Evolutionary conservation across 176 grass and related monocot species (phyloP).

Genomic region (Aechmea fasciata): DNA sequence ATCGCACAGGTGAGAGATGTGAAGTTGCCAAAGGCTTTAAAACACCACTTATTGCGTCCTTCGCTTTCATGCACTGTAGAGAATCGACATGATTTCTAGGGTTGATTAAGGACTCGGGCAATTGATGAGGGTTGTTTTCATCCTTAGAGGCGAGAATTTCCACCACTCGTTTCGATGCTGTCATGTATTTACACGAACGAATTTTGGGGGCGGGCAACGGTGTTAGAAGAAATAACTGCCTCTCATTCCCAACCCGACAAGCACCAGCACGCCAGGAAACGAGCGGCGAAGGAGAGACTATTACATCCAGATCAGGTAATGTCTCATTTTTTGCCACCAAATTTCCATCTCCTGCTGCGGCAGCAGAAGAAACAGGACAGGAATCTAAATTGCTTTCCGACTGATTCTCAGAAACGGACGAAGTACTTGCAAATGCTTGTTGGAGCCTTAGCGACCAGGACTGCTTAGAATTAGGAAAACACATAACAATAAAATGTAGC

Average conservation of each 20-base stretch:
- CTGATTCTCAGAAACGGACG: constrained; percentile 13
- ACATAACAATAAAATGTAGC: background rate
- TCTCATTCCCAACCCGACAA: constrained; percentile 59
- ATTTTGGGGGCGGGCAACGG: constrained; percentile 50
- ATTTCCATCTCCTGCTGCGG: constrained; percentile 14
- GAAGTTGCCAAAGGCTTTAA: constrained; percentile 13
- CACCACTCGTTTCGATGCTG: constrained; percentile 26
- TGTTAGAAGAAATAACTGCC: constrained; percentile 80
- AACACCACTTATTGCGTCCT: constrained; percentile 9
- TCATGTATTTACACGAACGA: constrained; percentile 28
- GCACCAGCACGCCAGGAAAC: constrained; percentile 65
- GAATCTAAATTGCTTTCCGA: constrained; percentile 1
- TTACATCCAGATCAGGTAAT: constrained; percentile 24
- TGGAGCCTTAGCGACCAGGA: constrained; percentile 62
- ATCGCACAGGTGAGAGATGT: constrained; percentile 19
- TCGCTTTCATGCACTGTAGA: constrained; percentile 22
- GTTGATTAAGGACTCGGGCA: constrained; percentile 31
- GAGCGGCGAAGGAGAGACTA: constrained; percentile 86
- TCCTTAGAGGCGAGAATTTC: constrained; percentile 12
- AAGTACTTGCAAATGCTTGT: constrained; percentile 38
- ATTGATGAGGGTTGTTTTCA: constrained; percentile 18
- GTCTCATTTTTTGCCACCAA: constrained; percentile 15
- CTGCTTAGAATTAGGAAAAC: constrained; percentile 32
- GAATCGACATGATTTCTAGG: constrained; percentile 15
- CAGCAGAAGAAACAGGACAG: constrained; percentile 22